Evolutionary conservation across 345 rosid genomes (phyloP).

Genomic region (Acer saccharum): DNA sequence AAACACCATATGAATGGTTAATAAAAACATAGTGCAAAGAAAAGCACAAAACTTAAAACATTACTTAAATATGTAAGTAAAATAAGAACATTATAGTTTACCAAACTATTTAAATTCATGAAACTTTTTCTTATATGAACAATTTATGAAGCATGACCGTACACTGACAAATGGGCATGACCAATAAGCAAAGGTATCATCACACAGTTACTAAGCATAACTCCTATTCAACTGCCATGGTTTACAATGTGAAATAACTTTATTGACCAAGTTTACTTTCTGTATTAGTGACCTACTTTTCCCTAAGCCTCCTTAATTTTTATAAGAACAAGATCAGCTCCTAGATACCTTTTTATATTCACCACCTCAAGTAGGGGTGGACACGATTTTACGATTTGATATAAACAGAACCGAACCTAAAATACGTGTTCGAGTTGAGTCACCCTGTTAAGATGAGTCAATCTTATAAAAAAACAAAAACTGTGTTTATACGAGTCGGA

Average conservation of each 20-base stretch:
- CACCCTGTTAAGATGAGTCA: too few relatives aligned
- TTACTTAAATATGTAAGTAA: background rate
- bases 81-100: background rate
- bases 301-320: background rate
- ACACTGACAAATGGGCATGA: background rate
- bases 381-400: too few relatives aligned
- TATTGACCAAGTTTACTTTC: background rate
- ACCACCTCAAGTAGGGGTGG: background rate
- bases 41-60: background rate
- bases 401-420: too few relatives aligned
- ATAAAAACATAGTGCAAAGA: background rate
- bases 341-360: background rate
- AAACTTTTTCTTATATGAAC: background rate
- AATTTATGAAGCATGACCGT: background rate
- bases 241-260: background rate
- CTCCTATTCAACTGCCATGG: background rate
- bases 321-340: background rate
- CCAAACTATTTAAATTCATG: background rate
- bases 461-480: too few relatives aligned
- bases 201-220: background rate
- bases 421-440: too few relatives aligned
- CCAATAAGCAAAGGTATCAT: background rate
- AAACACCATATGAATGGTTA: background rate
- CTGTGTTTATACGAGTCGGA: too few relatives aligned
- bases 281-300: background rate